Percentiles rank a stretch among this genome's conserved stretches.
Conservation (phyloP, 2,329 filamentous ascomycete species). For the Fusarium cyanostomum region DNA sequence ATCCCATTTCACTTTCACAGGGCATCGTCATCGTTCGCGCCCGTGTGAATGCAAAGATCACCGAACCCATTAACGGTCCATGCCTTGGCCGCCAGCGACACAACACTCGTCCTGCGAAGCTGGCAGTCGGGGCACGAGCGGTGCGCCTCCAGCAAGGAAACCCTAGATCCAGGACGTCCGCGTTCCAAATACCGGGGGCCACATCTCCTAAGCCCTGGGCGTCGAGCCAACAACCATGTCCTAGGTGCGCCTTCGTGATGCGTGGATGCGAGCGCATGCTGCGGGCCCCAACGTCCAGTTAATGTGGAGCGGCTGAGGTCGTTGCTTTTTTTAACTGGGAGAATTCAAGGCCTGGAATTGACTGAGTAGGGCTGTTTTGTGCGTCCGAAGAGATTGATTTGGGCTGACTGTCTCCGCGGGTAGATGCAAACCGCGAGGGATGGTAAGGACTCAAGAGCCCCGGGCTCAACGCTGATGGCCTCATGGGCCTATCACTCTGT, state of each 20-base stretch:
- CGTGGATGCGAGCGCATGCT: constrained; percentile 15
- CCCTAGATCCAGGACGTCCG: constrained; percentile 8
- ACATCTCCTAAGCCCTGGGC: constrained; percentile 22
- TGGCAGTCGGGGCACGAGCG: constrained; percentile 15
- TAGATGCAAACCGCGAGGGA: not conserved
- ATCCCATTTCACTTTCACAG: not conserved
- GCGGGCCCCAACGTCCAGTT: constrained; percentile 6
- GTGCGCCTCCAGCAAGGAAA: constrained; percentile 19
- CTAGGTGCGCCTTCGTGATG: constrained; percentile 7
- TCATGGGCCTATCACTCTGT: not conserved
- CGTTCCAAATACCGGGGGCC: constrained; percentile 13
- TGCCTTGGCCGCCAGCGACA: constrained; percentile 17
- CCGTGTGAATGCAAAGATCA: constrained; percentile 12
- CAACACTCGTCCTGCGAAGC: constrained; percentile 14
- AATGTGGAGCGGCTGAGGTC: constrained; percentile 20
- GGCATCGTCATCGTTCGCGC: not conserved
- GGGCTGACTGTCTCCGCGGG: constrained; percentile 4
- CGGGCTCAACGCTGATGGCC: not conserved
- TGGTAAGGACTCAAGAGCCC: not conserved
- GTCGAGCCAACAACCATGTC: constrained; percentile 15
- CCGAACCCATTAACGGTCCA: constrained; percentile 17
- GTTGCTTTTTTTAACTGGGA: constrained; percentile 14
- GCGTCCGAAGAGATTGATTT: constrained; percentile 14
- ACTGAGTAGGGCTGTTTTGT: constrained; percentile 10
- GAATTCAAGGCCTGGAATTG: constrained; percentile 12